Evolutionary conservation across 306 rosid genomes (phyloP).

Genomic region (Malus sylvestris): DNA sequence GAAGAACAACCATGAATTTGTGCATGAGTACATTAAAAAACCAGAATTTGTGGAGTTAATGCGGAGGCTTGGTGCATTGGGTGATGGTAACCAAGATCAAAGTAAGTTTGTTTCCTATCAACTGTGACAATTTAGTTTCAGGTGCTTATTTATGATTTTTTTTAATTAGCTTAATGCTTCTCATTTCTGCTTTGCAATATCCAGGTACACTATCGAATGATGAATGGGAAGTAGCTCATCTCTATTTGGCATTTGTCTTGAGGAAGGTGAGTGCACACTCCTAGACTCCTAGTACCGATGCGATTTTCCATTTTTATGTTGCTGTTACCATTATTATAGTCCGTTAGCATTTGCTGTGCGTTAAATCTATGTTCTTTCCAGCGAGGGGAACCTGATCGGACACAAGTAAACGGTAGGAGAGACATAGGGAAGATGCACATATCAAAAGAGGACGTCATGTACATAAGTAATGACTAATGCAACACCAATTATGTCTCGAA

Average conservation of each 20-base stretch:
- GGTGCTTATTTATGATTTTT: background rate
- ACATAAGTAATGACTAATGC: slow-evolving; percentile 20
- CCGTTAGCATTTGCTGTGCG: background rate
- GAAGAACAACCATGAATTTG: slow-evolving; percentile 80
- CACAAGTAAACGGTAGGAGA: slow-evolving; percentile 29
- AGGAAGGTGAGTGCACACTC: slow-evolving; percentile 36
- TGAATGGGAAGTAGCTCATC: slow-evolving; percentile 70
- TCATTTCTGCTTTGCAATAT: background rate
- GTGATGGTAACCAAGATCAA: slow-evolving; percentile 90
- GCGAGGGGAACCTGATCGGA: slow-evolving; percentile 70
- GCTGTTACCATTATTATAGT: background rate
- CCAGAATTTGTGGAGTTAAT: slow-evolving; percentile 78
- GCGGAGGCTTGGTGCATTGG: slow-evolving; percentile 94
- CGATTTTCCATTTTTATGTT: background rate
- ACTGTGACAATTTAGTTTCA: background rate
- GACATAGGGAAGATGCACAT: slow-evolving; percentile 66
- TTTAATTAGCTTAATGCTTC: background rate
- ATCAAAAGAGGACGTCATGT: slow-evolving; percentile 55
- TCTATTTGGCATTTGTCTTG: slow-evolving; percentile 53
- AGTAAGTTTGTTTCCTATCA: slow-evolving; percentile 27
- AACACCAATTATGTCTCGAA: background rate
- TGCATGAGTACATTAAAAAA: slow-evolving; percentile 70
- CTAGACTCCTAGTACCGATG: background rate
- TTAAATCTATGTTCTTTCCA: slow-evolving; percentile 25
- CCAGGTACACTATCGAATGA: slow-evolving; percentile 58